A percentile compares a stretch with the other conserved stretches of the same genome.
These are phyloP conservation scores for Bipolaris victoriae DNA, from an alignment of 2,329 filamentous ascomycete species.

Conservation along the genomic window DNA sequence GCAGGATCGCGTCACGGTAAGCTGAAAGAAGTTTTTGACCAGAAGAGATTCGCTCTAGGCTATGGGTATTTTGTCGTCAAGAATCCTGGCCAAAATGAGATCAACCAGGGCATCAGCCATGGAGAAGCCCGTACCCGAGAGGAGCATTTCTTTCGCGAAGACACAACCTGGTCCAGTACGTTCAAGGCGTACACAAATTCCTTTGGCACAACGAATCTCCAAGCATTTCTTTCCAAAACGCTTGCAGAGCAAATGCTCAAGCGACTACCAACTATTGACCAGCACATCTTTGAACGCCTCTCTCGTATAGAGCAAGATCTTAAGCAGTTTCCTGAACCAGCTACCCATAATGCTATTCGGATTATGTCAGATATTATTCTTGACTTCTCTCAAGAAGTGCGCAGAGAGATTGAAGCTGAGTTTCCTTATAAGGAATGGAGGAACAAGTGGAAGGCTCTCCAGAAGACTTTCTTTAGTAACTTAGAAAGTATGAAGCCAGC, in stretches of 20 bases:
- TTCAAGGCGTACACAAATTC: conserved; percentile 51
- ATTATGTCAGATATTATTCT: conserved; percentile 67
- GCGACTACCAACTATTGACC: conserved; percentile 52
- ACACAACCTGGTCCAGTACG: conserved; percentile 53
- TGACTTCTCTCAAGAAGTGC: conserved; percentile 62
- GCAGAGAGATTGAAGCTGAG: conserved; percentile 61
- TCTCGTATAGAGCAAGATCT: conserved; percentile 63
- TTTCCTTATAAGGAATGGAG: conserved; percentile 50
- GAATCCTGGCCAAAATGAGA: conserved; percentile 62
- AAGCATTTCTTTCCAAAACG: conserved; percentile 55
- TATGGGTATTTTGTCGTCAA: conserved; percentile 82
- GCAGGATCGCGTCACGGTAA: conserved; percentile 56
- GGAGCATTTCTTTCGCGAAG: conserved; percentile 55
- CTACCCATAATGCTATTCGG: conserved; percentile 66
- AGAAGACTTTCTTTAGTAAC: conserved; percentile 59
- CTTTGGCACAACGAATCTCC: conserved; percentile 62
- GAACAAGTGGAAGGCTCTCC: conserved; percentile 53
- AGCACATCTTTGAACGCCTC: conserved; percentile 56
- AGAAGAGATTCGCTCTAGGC: conserved; percentile 66
- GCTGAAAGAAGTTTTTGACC: conserved; percentile 69
- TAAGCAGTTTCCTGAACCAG: conserved; percentile 67
- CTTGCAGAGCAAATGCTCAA: conserved; percentile 53
- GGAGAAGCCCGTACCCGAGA: conserved; percentile 58
- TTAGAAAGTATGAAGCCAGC: conserved; percentile 40
- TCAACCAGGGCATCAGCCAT: conserved; percentile 54